phyloP scores from a whole-genome alignment of 106 monocot genomes.

The Dendrobium officinale region DNA sequence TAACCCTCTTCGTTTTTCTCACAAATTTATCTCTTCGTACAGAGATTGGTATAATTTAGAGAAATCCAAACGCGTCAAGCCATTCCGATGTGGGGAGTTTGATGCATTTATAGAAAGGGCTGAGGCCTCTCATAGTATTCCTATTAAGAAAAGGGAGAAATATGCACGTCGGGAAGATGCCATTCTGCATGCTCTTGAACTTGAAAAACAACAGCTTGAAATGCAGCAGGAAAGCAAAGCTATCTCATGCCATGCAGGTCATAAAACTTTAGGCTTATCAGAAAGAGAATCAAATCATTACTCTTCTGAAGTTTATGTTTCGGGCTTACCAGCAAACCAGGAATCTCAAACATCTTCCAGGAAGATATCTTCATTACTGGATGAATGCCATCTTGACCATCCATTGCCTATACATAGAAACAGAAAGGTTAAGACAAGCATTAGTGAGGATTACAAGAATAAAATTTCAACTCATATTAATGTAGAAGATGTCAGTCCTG shows the following conservation, averaged over 20 bases:
- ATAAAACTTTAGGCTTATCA: slow-evolving; percentile 11
- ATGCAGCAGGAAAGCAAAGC: slow-evolving; percentile 19
- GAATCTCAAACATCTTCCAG: slow-evolving; percentile 25
- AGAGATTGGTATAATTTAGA: slow-evolving; percentile 96
- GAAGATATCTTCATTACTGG: slow-evolving; percentile 15
- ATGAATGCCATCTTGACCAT: slow-evolving; percentile 12
- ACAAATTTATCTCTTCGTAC: slow-evolving; percentile 3
- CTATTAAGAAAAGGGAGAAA: slow-evolving; percentile 90
- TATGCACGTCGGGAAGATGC: slow-evolving; percentile 89
- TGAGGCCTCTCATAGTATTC: slow-evolving; percentile 63
- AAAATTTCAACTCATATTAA: slow-evolving; percentile 33
- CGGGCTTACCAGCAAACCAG: slow-evolving; percentile 11
- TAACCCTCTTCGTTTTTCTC: not conserved
- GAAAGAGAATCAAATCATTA: slow-evolving; percentile 20
- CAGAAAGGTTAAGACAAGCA: slow-evolving; percentile 22
- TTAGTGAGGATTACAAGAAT: slow-evolving; percentile 29
- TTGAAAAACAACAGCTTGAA: slow-evolving; percentile 55
- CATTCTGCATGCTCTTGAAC: slow-evolving; percentile 91
- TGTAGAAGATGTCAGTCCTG: slow-evolving; percentile 55
- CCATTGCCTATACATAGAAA: slow-evolving; percentile 16
- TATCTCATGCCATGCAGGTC: slow-evolving; percentile 7
- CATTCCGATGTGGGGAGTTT: slow-evolving; percentile 91
- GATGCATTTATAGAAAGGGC: slow-evolving; percentile 85
- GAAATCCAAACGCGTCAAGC: slow-evolving; percentile 88
- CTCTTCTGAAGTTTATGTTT: slow-evolving; percentile 17